Evolutionary conservation across 306 rosid genomes (phyloP).

Genomic region (Pyrus communis): DNA sequence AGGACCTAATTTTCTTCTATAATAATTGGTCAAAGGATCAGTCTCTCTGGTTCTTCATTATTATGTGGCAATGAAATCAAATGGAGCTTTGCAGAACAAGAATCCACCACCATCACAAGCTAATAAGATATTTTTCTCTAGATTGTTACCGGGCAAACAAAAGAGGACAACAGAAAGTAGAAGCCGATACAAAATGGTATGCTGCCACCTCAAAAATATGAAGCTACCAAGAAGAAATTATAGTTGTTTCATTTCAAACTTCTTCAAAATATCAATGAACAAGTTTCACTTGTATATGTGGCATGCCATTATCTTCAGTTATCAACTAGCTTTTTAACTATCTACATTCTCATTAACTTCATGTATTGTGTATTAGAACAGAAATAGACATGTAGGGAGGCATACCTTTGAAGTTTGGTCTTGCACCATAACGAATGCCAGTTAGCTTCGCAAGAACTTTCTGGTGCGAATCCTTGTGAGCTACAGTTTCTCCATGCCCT

Average conservation of each 20-base stretch:
- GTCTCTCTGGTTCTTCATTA: too few species aligned
- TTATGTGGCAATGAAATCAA: too few species aligned
- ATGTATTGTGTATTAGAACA: not conserved
- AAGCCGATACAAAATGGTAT: not conserved
- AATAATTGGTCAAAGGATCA: too few species aligned
- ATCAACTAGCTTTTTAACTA: not conserved
- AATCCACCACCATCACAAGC: too few species aligned
- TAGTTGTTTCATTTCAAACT: not conserved
- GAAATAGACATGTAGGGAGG: not conserved
- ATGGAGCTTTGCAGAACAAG: too few species aligned
- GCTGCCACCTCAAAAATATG: not conserved
- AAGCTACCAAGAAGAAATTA: not conserved
- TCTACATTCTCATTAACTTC: not conserved
- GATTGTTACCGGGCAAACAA: too few species aligned
- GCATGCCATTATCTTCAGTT: not conserved
- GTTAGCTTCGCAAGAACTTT: constrained; percentile 25
- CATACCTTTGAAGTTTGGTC: constrained; percentile 81
- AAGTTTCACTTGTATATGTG: too few species aligned
- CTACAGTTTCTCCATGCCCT: constrained; percentile 11
- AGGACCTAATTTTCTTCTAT: too few species aligned
- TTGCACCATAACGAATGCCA: constrained; percentile 44
- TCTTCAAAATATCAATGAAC: not conserved
- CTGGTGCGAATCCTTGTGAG: constrained; percentile 24
- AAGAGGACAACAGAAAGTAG: not conserved
- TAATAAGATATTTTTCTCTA: too few species aligned